A percentile compares a stretch with the other conserved stretches of the same genome.
These are phyloP conservation scores for Diddensiella transvaalensis DNA, from an alignment of 805 yeast genomes.

Conservation along the genomic window DNA sequence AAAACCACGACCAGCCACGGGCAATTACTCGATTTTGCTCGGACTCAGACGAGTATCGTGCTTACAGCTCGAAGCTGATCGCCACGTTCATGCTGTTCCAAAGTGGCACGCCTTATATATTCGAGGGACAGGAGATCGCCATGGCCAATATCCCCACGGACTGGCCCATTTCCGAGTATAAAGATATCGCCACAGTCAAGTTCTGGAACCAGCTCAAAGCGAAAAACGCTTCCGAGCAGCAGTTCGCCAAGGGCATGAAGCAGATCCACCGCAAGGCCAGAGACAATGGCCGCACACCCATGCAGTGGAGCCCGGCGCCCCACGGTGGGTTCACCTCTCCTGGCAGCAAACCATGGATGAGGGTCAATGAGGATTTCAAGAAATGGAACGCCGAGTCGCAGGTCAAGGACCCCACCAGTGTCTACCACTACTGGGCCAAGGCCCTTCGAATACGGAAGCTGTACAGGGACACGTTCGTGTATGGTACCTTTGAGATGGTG, in stretches of 20 bases:
- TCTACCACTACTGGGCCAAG: constrained; percentile 45
- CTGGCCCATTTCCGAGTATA: constrained; percentile 45
- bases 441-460: constrained; percentile 43
- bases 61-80: constrained; percentile 45
- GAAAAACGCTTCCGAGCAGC: not conserved
- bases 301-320: constrained; percentile 47
- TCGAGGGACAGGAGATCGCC: constrained; percentile 62
- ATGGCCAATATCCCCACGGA: constrained; percentile 46
- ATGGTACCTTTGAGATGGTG: constrained; percentile 42
- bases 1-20: constrained; percentile 59
- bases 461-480: constrained; percentile 41
- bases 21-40: constrained; percentile 50
- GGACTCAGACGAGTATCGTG: constrained; percentile 36
- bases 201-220: constrained; percentile 2
- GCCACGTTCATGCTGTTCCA: constrained; percentile 43
- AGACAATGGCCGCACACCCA: constrained; percentile 54
- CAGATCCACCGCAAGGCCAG: constrained; percentile 36
- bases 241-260: constrained; percentile 8
- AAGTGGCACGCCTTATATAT: constrained; percentile 52
- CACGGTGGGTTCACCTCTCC: constrained; percentile 46
- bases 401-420: constrained; percentile 42
- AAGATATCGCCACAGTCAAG: constrained; percentile 44
- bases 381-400: constrained; percentile 48
- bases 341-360: constrained; percentile 48
- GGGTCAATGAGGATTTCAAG: constrained; percentile 46